Percentiles rank a stretch among this genome's conserved stretches.
Evolutionary conservation across 495 filamentous ascomycete species (phyloP).

Genomic region (Hypoxylon lenormandii): DNA sequence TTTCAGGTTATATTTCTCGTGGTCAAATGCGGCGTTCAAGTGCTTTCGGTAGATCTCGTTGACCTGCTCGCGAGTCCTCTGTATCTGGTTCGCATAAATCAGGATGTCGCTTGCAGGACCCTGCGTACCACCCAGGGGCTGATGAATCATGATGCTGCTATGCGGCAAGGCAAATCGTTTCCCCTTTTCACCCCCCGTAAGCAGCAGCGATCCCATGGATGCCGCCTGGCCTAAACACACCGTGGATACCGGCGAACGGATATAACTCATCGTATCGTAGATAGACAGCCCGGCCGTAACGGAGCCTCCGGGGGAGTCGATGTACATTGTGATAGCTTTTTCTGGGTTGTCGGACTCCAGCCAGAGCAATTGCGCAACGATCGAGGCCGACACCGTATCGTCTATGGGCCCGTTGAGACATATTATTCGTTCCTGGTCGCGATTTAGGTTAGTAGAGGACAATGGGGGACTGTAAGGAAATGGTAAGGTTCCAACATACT

Average conservation of each 20-base stretch:
- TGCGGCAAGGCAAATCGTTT: conserved; percentile 91
- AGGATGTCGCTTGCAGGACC: conserved; percentile 93
- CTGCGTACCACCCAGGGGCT: conserved; percentile 89
- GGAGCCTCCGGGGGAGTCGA: conserved; percentile 95
- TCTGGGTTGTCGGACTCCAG: conserved; percentile 95
- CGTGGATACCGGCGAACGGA: conserved; percentile 87
- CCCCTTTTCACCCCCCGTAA: conserved; percentile 86
- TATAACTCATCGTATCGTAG: conserved; percentile 99
- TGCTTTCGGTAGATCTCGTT: conserved; percentile 91
- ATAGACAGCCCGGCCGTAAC: conserved; percentile 91
- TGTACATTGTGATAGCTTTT: conserved; percentile 95
- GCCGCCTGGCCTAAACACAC: conserved; percentile 96
- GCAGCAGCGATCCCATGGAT: conserved; percentile 89
- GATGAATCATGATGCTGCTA: conserved; percentile 94
- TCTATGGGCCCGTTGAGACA: conserved; percentile 94
- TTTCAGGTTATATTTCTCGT: conserved; percentile 70
- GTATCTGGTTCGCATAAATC: conserved; percentile 96
- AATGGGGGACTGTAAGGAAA: not conserved
- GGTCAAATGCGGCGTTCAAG: conserved; percentile 76
- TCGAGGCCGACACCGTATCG: conserved; percentile 85
- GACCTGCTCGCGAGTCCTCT: conserved; percentile 83
- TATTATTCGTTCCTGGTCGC: conserved; percentile 84
- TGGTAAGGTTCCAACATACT: conserved; percentile 55
- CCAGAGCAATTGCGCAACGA: conserved; percentile 95
- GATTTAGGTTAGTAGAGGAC: conserved; percentile 34